A percentile compares a stretch with the other conserved stretches of the same genome.
phyloP scores from a whole-genome alignment of 352 stramenopile species.

The Globisporangium cederbergense region DNA sequence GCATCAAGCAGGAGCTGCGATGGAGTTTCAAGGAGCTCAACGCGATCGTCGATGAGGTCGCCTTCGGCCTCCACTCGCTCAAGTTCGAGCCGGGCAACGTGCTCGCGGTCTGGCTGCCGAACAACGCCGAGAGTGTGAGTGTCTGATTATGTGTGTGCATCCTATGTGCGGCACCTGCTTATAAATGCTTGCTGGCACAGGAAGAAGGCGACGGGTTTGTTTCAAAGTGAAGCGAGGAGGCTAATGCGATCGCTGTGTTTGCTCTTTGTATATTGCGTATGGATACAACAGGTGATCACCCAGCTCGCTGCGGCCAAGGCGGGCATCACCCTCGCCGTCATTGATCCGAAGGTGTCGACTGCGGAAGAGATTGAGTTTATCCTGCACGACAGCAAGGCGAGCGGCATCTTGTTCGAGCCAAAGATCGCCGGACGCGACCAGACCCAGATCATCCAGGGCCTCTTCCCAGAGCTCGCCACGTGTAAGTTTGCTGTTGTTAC shows the following conservation, averaged over 20 bases:
- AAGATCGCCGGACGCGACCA: conserved; percentile 78
- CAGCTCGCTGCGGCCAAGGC: conserved; percentile 83
- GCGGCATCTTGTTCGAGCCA: conserved; percentile 78
- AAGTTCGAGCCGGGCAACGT: conserved; percentile 71
- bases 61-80: conserved; percentile 73
- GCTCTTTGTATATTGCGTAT: background rate
- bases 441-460: conserved; percentile 57
- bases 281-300: conserved; percentile 48
- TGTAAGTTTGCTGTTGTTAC: conserved; percentile 35
- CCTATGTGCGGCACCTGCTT: background rate
- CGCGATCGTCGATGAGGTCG: conserved; percentile 65
- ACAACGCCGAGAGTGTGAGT: conserved; percentile 74
- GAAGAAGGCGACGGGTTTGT: too few species aligned
- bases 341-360: conserved; percentile 70
- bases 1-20: conserved; percentile 78
- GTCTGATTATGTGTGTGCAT: background rate
- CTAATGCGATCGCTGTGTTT: background rate
- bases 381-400: conserved; percentile 77
- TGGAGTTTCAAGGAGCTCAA: conserved; percentile 87
- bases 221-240: background rate
- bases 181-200: too few species aligned
- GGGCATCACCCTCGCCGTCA: conserved; percentile 77
- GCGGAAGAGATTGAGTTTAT: conserved; percentile 79
- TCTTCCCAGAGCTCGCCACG: conserved; percentile 76
- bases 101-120: conserved; percentile 82